A percentile compares a stretch with the other conserved stretches of the same genome.
These are phyloP conservation scores for Eucalyptus pumila DNA, from an alignment of 345 rosid species.

Conservation along the genomic window DNA sequence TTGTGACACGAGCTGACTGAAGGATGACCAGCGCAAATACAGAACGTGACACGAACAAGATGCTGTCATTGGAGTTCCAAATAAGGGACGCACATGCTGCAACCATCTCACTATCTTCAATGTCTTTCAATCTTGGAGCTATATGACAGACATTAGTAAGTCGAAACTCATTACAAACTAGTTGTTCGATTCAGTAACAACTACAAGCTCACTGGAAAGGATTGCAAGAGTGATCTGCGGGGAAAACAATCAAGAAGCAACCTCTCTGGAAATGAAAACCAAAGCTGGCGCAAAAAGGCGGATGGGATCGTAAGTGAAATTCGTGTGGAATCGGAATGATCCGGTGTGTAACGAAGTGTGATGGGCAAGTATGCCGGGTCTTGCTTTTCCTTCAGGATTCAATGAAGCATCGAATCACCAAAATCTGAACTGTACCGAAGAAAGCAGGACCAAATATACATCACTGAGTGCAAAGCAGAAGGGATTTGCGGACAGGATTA, in stretches of 20 bases:
- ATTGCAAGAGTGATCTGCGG: no score
- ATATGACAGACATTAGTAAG: no score
- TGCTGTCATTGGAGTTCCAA: neutral
- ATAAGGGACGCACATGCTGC: neutral
- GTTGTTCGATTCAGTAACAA: no score
- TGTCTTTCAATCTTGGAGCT: neutral
- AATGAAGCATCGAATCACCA: neutral
- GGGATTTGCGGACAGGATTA: neutral
- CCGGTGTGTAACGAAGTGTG: neutral
- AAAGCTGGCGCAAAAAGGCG: no score
- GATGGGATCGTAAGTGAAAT: neutral
- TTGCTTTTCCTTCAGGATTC: neutral
- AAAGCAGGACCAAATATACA: neutral
- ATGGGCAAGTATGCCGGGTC: neutral
- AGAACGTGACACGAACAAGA: neutral
- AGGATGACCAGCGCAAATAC: neutral
- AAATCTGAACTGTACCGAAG: neutral
- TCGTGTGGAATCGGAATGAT: neutral
- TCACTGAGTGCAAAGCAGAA: neutral
- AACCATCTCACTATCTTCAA: neutral
- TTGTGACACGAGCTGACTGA: neutral
- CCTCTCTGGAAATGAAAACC: no score
- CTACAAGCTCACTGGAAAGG: no score
- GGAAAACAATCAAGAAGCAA: no score
- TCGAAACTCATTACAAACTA: no score